Evolutionary conservation across 371 early-diverging fungal species (phyloP).

Genomic region (Encephalitozoon hellem): DNA sequence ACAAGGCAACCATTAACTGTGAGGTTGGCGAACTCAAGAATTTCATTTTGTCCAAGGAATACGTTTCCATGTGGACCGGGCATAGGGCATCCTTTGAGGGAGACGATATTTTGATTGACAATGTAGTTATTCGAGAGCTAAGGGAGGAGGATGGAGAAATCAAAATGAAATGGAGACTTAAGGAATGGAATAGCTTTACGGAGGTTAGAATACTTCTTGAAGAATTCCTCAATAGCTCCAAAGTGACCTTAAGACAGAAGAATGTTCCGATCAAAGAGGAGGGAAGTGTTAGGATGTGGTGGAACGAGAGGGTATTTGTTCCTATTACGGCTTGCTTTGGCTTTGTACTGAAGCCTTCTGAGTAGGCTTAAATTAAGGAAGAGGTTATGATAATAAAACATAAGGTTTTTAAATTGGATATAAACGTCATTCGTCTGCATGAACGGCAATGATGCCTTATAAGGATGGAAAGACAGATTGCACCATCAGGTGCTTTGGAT

Average conservation of each 20-base stretch:
- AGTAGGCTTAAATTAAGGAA: not conserved
- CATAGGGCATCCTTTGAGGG: not conserved
- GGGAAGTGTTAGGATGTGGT: constrained; percentile 8
- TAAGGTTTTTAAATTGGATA: not conserved
- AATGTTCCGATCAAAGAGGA: constrained; percentile 23
- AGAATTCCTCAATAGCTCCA: constrained; percentile 3
- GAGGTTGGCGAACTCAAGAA: not conserved
- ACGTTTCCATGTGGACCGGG: constrained; percentile 19
- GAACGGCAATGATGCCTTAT: not conserved
- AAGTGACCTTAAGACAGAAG: constrained; percentile 16
- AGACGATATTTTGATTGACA: not conserved
- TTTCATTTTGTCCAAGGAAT: constrained; percentile 14
- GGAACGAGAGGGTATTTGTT: constrained; percentile 36
- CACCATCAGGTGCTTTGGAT: constrained; percentile 19
- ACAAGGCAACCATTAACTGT: constrained; percentile 13
- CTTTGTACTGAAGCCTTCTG: constrained; percentile 8
- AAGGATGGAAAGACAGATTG: not conserved
- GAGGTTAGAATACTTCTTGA: constrained; percentile 15
- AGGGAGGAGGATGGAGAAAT: not conserved
- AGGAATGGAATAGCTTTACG: constrained; percentile 29
- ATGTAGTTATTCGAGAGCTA: constrained; percentile 8
- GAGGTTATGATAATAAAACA: not conserved
- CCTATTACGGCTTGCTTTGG: constrained; percentile 33
- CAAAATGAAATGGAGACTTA: constrained; percentile 26
- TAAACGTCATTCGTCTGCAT: not conserved